phyloP scores from a whole-genome alignment of 768 basidiomycete genomes.

The Galerina sulciceps region DNA sequence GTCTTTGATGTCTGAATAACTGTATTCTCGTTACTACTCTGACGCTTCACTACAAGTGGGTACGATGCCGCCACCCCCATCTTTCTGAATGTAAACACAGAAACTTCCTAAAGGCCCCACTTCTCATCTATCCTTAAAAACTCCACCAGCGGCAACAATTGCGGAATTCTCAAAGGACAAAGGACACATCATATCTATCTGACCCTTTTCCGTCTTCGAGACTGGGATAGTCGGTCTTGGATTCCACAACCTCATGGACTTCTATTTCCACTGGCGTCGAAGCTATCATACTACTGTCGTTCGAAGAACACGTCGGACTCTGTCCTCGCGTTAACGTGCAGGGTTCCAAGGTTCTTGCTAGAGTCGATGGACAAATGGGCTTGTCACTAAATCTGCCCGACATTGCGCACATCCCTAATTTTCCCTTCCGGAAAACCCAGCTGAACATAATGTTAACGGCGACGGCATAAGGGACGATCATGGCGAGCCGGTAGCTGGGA shows the following conservation, averaged over 20 bases:
- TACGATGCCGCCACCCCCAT: no score
- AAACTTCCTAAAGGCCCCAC: no score
- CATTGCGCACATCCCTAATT: neutral
- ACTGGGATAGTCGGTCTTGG: neutral
- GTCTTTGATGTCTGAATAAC: no score
- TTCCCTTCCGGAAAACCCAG: slow-evolving; percentile 8
- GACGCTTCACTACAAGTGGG: no score
- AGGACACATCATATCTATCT: no score
- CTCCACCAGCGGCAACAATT: no score
- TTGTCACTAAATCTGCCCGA: neutral
- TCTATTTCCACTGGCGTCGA: neutral
- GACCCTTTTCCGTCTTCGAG: neutral
- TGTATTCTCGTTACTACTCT: no score
- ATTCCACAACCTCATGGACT: neutral
- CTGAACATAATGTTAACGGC: slow-evolving; percentile 9
- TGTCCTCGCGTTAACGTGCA: neutral
- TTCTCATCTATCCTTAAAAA: no score
- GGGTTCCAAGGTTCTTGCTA: neutral
- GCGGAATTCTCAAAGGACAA: no score
- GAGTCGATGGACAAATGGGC: neutral
- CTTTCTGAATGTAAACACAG: no score
- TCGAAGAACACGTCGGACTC: neutral
- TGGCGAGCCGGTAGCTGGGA: slow-evolving; percentile 4
- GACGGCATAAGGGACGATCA: slow-evolving; percentile 6
- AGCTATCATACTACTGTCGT: neutral